Evolutionary conservation across 1,284 basidiomycete species (phyloP), one percentile per base, ranked within the genome.

Genomic region (Fomitopsis betulina): DNA sequence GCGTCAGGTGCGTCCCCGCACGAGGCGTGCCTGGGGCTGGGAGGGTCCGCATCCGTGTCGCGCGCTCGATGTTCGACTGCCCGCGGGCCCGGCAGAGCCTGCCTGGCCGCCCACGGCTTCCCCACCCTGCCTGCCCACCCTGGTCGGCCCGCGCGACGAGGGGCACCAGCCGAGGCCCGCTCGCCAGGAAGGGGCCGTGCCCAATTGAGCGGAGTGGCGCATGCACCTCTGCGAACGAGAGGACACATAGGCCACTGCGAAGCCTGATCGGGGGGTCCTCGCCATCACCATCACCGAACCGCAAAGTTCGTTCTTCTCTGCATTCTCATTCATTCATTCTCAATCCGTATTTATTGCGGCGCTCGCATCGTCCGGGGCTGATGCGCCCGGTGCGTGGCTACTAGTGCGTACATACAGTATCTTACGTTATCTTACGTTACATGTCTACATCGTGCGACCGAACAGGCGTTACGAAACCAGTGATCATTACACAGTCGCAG

Each of bases 391-490:
- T 25, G 42, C 25, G 45, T 47, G 45, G 17, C 45, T 47, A 47
- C 45, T 47, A 47, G n/a, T 40, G 17, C 17, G 49, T 51, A 32
- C 30, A 32, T 51, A 51, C 49, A 51, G 49, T 51, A 51, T 27
- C 49, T 51, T 51, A 51, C 49, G 49, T 51, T 51, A 51, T 51
- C 49, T 51, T 51, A 51, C 49, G 49, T 51, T 51, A 51, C 49
- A 51, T 51, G 37, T 32, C 35, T 51, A 51, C 49, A 51, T 37
- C 49, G 49, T 51, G 49, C 49, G 35, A 51, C 30, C 49, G 49
- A 37, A 21, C 49, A 37, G 32, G 27, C 9, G 32, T 49, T 32
- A 49, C 47, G 32, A 13, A 8, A 17, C 25, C 21, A 13, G 10
- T 12, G 42, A 43, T 43, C 7, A 43, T 43, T 23, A 43, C 42